phyloP scores from a whole-genome alignment of 176 grass and related monocot genomes.

The Puya raimondii region DNA sequence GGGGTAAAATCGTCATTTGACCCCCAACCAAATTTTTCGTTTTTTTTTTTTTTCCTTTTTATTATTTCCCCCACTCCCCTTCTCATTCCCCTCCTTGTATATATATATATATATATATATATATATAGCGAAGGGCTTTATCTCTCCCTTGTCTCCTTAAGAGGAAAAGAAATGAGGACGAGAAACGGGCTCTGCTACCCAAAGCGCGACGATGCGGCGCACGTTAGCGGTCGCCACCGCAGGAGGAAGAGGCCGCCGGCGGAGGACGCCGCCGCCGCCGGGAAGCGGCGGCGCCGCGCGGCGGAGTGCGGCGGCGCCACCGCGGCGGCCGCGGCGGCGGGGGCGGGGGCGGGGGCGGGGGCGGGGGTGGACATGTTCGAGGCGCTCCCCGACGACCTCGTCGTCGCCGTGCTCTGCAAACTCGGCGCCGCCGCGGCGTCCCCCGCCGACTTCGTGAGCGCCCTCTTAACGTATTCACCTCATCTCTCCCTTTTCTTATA shows the following conservation, averaged over 20 bases:
- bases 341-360: not conserved
- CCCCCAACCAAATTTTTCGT: not conserved
- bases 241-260: conserved; percentile 16
- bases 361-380: conserved; percentile 36
- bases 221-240: not conserved
- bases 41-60: not conserved
- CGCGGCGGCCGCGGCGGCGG: no score
- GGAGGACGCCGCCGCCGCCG: not conserved
- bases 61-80: not conserved
- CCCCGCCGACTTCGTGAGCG: conserved; percentile 35
- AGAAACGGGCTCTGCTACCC: conserved; percentile 10
- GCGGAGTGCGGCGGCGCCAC: not conserved
- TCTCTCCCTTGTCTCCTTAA: not conserved
- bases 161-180: conserved; percentile 9
- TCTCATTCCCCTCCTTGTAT: conserved; percentile 1
- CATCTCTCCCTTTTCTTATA: not conserved
- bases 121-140: not conserved
- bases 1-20: conserved; percentile 17
- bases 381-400: conserved; percentile 52
- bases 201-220: not conserved
- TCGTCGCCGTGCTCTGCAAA: conserved; percentile 36
- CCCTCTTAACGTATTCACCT: conserved; percentile 26
- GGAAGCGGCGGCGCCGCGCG: not conserved
- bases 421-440: conserved; percentile 18
- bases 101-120: not conserved